Conservation (phyloP, 2,329 filamentous ascomycete genomes). For the Pyricularia sp. region DNA sequence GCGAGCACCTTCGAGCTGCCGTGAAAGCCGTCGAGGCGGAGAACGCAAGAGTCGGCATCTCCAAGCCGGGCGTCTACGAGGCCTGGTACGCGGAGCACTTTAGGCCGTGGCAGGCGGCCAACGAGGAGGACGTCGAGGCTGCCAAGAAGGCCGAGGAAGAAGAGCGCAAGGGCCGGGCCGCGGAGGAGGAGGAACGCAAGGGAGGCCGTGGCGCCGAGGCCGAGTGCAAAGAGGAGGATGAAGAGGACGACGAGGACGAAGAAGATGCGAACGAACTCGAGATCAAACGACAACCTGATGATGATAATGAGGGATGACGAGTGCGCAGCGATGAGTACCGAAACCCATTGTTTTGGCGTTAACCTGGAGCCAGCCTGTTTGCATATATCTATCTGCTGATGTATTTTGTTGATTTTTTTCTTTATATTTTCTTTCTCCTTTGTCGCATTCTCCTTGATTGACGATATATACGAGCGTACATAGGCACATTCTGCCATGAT, state of each 20-base stretch:
- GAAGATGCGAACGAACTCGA: background rate
- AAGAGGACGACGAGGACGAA: background rate
- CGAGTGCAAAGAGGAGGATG: background rate
- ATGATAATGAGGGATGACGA: background rate
- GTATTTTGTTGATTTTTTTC: background rate
- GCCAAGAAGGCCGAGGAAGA: constrained; percentile 2
- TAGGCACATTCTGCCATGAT: background rate
- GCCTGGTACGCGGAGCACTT: constrained; percentile 1
- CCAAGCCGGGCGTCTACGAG: background rate
- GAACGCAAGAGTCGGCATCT: background rate
- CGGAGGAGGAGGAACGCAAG: background rate
- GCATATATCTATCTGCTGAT: background rate
- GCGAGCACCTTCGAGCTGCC: background rate
- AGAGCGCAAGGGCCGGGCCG: background rate
- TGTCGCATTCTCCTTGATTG: background rate
- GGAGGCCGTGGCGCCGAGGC: background rate
- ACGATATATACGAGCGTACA: background rate
- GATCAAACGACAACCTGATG: background rate
- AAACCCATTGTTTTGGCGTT: background rate
- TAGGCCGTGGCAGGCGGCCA: background rate
- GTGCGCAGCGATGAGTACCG: background rate
- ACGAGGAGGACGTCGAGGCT: background rate
- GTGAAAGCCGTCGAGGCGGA: background rate
- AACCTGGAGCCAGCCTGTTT: background rate
- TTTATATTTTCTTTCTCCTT: background rate